Base-by-base conservation (phyloP, 106 monocot species). In the Triglochin maritima region DNA sequence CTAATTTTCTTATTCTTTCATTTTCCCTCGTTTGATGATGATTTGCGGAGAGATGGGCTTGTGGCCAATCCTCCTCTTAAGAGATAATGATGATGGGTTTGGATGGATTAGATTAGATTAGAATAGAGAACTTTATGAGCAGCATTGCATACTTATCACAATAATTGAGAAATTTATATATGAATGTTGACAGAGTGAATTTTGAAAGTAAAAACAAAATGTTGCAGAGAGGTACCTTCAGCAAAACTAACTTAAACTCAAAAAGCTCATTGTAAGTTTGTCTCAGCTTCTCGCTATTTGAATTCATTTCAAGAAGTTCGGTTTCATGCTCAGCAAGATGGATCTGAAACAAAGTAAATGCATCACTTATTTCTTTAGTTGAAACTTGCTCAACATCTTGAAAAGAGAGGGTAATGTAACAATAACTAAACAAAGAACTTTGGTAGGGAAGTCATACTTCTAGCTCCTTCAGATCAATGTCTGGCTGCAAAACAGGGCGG, bases 281-380 rank as follows among this genome's bases (percentile, higher is more conserved):
- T 13, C 56, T 78, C 62, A 98, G 74, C 58, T 92, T 98, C 62
- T 98, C 96, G 79, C 88, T 84, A 53, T 98, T 98, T 65, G 82
- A 57, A 76, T 98, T 91, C 91, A 98, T 98, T 82, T 98, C 96
- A 73, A 91, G 83, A 78, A 98, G 88, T 73, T 98, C 96, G 75
- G 81, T 62, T 78, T 98, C 96, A 79, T 87, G 92, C 60, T 98
- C 91, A 79, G 74, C 72, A 50, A 92, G 82, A 72, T 73, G 80
- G 63, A 71, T 68, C 96, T 98, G 76, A 64, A 81, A 46, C 16
- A 52, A 59, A 70, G 50, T 75, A 16, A 70, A 12, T 4, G 15
- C 49, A 49, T 11, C 15, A 45, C 4, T 49, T 5, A 48, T 70
- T 49, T 29, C 29, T 29, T 29, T 29, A 29, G 29, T 29, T 29